Evolutionary conservation across 345 rosid genomes (phyloP), one percentile per base, ranked within the genome.

Genomic region (Populus davidiana): DNA sequence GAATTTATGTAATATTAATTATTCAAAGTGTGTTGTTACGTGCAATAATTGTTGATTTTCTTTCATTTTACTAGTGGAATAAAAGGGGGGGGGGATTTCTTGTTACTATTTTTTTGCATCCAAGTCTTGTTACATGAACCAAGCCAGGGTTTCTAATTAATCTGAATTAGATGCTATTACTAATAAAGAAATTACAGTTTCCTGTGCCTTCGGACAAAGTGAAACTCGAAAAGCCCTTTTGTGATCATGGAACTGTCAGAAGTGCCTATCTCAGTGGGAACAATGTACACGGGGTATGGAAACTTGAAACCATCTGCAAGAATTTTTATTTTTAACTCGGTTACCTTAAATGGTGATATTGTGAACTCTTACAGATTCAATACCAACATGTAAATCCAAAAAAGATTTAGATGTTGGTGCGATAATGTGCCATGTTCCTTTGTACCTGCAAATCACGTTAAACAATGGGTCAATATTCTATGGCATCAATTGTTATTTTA

Each of bases 231-330:
- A 59, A 36, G 66, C 20, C 25, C 6, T 56, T 73, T 54, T 63
- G 10, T 56, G 20, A 10, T 35, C 44, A 35, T 72, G 8, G 52
- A 69, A 9, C 4, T 72, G 73, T 77, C 63, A 73, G 84, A 79
- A 74, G 39, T 75, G 79, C 23, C 64, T 39, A 20, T 47, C 39
- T 73, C 18, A 47, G 62, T 31, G 23, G 75, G 78, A 84, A 68
- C 77, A 66, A 49, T 44, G 33, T 33, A 10, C 72, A 49, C 35
- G 63, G 41, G 59, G 59, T 61, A 56, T 80, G 80, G 83, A 78
- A 83, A 80, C 86, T 83, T 83, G 84, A 78, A 78, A 76, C 78
- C 77, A 80, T 63, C 78, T 72, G 80, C 43, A 38, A 56, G 64
- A 9, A 13, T 59, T 10, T 54, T 59, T n/a, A n/a, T 10, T 59